phyloP scores from a whole-genome alignment of 495 filamentous ascomycete species.

The Tuber umbilicatum region DNA sequence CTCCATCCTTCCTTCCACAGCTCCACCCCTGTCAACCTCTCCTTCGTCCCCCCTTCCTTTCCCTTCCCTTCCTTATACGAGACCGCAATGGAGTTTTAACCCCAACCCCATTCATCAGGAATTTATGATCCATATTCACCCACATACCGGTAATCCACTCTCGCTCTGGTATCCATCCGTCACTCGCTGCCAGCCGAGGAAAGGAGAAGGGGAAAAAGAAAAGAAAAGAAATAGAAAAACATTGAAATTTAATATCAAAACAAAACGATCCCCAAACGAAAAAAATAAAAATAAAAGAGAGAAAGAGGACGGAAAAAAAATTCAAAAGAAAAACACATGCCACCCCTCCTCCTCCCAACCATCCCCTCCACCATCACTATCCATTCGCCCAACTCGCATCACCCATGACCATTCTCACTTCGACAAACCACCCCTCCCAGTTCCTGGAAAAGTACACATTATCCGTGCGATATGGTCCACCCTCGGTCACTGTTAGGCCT shows the following conservation, averaged over 20 bases:
- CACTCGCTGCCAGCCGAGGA: neutral
- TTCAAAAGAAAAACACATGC: neutral
- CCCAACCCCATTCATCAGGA: neutral
- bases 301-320: too few species aligned
- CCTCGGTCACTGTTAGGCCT: conserved; percentile 22
- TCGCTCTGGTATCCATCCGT: neutral
- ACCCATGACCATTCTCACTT: conserved; percentile 14
- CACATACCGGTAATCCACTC: neutral
- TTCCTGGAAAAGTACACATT: conserved; percentile 31
- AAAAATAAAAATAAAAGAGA: neutral
- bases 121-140: neutral
- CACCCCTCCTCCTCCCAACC: neutral
- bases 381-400: conserved; percentile 15
- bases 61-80: conserved; percentile 27
- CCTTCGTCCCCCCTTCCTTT: conserved; percentile 1
- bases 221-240: neutral
- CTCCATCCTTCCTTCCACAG: conserved; percentile 15
- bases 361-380: conserved; percentile 20
- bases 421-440: conserved; percentile 13
- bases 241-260: conserved; percentile 6
- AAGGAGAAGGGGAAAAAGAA: neutral
- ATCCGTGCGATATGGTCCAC: conserved; percentile 8
- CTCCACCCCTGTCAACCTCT: neutral
- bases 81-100: conserved; percentile 13
- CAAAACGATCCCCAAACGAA: conserved; percentile 6